These are phyloP conservation scores for Macrolepiota fuliginosa DNA, from an alignment of 768 basidiomycete genomes.

Conservation along the genomic window DNA sequence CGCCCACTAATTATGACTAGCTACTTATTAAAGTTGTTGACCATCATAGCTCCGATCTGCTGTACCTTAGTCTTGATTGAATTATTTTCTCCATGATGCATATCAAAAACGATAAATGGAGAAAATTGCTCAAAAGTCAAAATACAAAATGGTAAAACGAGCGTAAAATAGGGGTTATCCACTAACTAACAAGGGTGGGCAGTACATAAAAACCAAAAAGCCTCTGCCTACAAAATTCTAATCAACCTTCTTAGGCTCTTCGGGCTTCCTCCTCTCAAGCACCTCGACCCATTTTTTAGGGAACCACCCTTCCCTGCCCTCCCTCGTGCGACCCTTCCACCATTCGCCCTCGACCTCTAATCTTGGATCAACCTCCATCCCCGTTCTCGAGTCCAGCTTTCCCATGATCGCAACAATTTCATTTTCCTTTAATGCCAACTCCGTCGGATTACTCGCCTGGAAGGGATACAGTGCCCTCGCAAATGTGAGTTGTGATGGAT, in stretches of 20 bases:
- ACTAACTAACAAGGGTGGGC: not conserved
- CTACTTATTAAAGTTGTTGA: too few relatives aligned
- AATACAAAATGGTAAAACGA: not conserved
- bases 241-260: constrained; percentile 20
- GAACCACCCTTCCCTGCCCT: constrained; percentile 92
- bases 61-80: not conserved
- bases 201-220: not conserved
- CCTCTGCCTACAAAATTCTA: not conserved
- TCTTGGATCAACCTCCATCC: constrained; percentile 62
- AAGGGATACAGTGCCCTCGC: constrained; percentile 81
- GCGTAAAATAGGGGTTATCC: not conserved
- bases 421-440: constrained; percentile 76
- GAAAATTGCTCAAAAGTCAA: not conserved
- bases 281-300: constrained; percentile 83
- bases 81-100: not conserved
- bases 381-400: constrained; percentile 66
- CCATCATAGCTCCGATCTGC: not conserved
- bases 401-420: constrained; percentile 91
- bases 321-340: constrained; percentile 91
- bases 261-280: constrained; percentile 40
- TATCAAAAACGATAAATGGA: not conserved
- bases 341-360: constrained; percentile 67
- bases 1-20: too few relatives aligned
- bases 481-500: constrained; percentile 78
- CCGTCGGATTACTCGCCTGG: constrained; percentile 64